Evolutionary conservation across 2,329 filamentous ascomycete species (phyloP).

Genomic region (Annulohypoxylon truncatum): DNA sequence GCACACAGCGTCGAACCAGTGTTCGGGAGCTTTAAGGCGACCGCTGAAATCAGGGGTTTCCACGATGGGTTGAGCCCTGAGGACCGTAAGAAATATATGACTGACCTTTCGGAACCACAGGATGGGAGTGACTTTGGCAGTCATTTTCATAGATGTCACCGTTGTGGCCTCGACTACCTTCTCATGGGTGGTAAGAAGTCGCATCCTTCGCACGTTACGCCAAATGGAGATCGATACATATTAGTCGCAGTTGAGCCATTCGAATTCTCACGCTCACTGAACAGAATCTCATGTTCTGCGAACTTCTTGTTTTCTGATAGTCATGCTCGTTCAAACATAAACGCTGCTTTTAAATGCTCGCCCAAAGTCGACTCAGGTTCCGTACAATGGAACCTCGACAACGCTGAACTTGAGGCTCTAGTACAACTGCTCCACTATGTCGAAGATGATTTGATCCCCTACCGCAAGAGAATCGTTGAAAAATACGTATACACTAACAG

Average conservation of each 20-base stretch:
- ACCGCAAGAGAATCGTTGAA: conserved; percentile 4
- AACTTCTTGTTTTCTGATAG: neutral
- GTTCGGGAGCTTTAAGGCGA: neutral
- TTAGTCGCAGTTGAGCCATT: neutral
- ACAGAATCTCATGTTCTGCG: conserved; percentile 1
- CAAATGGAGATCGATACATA: conserved; percentile 24
- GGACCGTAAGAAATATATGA: neutral
- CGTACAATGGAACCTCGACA: conserved; percentile 28
- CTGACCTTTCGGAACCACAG: neutral
- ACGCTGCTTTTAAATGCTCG: neutral
- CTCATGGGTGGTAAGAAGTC: neutral
- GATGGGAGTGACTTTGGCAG: neutral
- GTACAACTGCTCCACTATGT: conserved; percentile 2
- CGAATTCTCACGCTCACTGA: neutral
- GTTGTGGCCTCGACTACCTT: conserved; percentile 9
- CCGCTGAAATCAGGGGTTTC: neutral
- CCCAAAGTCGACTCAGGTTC: neutral
- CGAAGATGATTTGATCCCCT: conserved; percentile 9
- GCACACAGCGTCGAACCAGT: conserved; percentile 13
- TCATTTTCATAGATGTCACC: neutral
- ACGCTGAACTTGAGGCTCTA: conserved; percentile 12
- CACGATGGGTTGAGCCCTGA: conserved; percentile 12
- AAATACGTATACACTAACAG: conserved; percentile 24
- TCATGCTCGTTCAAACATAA: neutral
- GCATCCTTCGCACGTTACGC: conserved; percentile 30